These are phyloP conservation scores for Termitomyces sp. DNA, from an alignment of 768 basidiomycete species.

Conservation along the genomic window DNA sequence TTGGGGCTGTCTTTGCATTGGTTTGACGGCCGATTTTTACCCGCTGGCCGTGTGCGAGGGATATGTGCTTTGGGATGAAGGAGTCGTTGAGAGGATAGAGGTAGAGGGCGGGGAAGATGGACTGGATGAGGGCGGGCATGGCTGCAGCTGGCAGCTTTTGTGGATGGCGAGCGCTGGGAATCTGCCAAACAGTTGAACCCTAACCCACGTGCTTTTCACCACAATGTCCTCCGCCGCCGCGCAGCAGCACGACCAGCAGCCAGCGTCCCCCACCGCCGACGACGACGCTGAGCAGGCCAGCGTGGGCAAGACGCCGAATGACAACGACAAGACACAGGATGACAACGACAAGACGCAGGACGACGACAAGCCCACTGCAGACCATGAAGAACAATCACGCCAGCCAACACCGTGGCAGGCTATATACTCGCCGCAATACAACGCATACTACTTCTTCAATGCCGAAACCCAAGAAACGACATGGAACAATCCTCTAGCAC, in stretches of 20 bases:
- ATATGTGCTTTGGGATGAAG: constrained; percentile 91
- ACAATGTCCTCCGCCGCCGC: background rate
- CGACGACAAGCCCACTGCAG: background rate
- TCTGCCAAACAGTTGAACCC: constrained; percentile 14
- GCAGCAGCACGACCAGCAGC: background rate
- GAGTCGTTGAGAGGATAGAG: constrained; percentile 93
- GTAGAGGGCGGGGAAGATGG: constrained; percentile 45
- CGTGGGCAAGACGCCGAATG: too few relatives aligned
- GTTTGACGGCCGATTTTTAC: constrained; percentile 95
- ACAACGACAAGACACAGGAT: background rate
- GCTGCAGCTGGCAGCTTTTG: constrained; percentile 16
- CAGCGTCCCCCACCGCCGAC: background rate
- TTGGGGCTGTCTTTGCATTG: constrained; percentile 90
- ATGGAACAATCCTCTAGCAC: constrained; percentile 68
- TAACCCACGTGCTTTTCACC: constrained; percentile 7
- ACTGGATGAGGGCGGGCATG: constrained; percentile 24
- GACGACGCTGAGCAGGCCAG: background rate
- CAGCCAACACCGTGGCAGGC: constrained; percentile 61
- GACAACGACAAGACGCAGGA: background rate
- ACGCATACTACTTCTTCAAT: constrained; percentile 85
- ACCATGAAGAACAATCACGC: background rate
- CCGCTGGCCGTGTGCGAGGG: constrained; percentile 61
- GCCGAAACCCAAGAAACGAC: constrained; percentile 71
- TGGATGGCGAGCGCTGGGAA: constrained; percentile 1
- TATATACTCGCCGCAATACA: constrained; percentile 71